Evolutionary conservation across 2,329 filamentous ascomycete species (phyloP).

Genomic region (Achaetomium macrosporum): DNA sequence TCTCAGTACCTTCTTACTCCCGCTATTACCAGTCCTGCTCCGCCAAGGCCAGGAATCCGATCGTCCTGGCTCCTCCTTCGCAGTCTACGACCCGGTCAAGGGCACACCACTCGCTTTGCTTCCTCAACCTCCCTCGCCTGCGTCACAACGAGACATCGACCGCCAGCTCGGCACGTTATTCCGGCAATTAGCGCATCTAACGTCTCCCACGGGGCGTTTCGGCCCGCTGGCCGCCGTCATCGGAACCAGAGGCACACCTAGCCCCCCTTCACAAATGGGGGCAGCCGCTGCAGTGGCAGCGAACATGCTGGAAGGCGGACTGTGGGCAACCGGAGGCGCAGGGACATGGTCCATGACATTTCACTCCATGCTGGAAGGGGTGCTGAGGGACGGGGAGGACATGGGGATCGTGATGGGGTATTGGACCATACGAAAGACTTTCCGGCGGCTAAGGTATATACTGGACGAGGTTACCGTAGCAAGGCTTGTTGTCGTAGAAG

Average conservation of each 20-base stretch:
- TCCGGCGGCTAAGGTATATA: conserved; percentile 41
- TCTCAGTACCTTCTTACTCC: conserved; percentile 23
- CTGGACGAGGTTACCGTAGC: conserved; percentile 49
- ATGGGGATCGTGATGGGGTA: conserved; percentile 54
- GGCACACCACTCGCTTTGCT: conserved; percentile 37
- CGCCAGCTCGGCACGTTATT: conserved; percentile 44
- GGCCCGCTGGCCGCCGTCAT: conserved; percentile 40
- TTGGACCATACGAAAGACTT: conserved; percentile 47
- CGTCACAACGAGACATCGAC: conserved; percentile 36
- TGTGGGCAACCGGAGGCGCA: conserved; percentile 23
- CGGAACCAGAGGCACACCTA: conserved; percentile 5
- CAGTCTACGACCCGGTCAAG: conserved; percentile 35
- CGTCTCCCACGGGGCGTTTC: conserved; percentile 44
- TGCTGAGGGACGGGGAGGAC: conserved; percentile 56
- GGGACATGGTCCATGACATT: conserved; percentile 53
- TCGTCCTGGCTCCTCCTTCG: conserved; percentile 35
- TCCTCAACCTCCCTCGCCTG: conserved; percentile 28
- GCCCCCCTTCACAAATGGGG: background rate
- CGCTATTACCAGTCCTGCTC: conserved; percentile 37
- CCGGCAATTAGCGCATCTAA: conserved; percentile 38
- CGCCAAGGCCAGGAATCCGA: conserved; percentile 30
- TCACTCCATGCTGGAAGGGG: conserved; percentile 48
- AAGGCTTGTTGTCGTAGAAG: conserved; percentile 50
- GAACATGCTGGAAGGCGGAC: background rate
- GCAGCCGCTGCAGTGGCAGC: background rate